These are phyloP conservation scores for Stagonosporopsis cucurbitacearum DNA, from an alignment of 2,329 filamentous ascomycete species.

Conservation along the genomic window DNA sequence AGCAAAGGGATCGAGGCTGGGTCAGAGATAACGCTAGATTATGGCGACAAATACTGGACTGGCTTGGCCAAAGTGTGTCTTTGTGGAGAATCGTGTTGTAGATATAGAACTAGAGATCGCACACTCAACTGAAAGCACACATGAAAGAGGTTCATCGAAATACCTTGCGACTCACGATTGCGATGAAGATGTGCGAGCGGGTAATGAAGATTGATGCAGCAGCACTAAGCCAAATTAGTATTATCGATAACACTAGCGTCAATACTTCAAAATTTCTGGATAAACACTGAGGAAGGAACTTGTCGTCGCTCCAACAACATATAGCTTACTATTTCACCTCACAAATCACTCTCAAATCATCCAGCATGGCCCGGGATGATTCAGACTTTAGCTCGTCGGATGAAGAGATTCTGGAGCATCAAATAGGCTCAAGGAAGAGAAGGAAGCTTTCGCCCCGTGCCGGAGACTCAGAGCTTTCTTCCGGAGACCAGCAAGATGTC, in stretches of 20 bases:
- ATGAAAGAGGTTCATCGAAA: neutral
- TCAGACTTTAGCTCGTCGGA: constrained; percentile 32
- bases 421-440: constrained; percentile 45
- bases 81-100: constrained; percentile 61
- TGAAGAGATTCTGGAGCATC: constrained; percentile 37
- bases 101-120: constrained; percentile 46
- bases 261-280: constrained; percentile 38
- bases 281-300: neutral
- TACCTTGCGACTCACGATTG: neutral
- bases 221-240: neutral
- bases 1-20: constrained; percentile 62
- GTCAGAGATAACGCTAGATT: constrained; percentile 64
- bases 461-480: constrained; percentile 25
- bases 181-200: neutral
- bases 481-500: neutral
- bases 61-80: constrained; percentile 62
- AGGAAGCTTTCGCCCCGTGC: constrained; percentile 41
- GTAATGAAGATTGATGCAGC: neutral
- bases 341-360: neutral
- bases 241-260: constrained; percentile 40
- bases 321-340: neutral
- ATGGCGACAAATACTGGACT: constrained; percentile 65
- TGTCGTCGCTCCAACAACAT: constrained; percentile 4
- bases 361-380: constrained; percentile 25
- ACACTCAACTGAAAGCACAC: neutral